phyloP scores from a whole-genome alignment of 345 rosid species.

The Murraya paniculata region DNA sequence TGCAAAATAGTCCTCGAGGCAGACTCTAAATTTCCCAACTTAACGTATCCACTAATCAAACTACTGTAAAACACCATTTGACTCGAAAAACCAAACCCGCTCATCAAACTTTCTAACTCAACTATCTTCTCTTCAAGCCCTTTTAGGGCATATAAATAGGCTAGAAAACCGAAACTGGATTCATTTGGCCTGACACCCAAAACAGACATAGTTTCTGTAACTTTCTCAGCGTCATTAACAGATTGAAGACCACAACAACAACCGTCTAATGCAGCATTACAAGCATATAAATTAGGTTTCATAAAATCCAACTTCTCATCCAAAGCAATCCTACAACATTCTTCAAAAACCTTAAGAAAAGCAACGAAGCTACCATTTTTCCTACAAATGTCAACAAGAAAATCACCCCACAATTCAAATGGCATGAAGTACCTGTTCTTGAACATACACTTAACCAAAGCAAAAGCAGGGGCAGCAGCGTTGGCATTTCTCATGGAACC shows the following conservation, averaged over 20 bases:
- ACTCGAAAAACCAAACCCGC: constrained; percentile 52
- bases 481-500: constrained; percentile 56
- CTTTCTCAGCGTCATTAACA: constrained; percentile 59
- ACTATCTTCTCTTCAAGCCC: constrained; percentile 60
- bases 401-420: constrained; percentile 66
- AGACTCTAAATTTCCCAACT: constrained; percentile 52
- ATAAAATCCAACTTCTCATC: constrained; percentile 70
- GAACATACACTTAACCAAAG: constrained; percentile 70
- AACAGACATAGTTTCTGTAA: constrained; percentile 66
- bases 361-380: constrained; percentile 43
- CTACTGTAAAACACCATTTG: constrained; percentile 38
- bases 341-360: constrained; percentile 64
- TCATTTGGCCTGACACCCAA: constrained; percentile 74
- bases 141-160: constrained; percentile 78
- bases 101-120: constrained; percentile 63
- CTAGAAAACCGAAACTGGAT: constrained; percentile 70
- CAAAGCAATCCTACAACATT: constrained; percentile 62
- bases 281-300: constrained; percentile 71
- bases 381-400: constrained; percentile 53
- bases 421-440: constrained; percentile 84
- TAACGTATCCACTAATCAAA: constrained; percentile 73
- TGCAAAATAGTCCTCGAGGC: constrained; percentile 42
- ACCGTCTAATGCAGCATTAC: constrained; percentile 76
- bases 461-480: constrained; percentile 72
- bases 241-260: constrained; percentile 62